These are phyloP conservation scores for Daldinia sp. DNA, from an alignment of 2,329 filamentous ascomycete species.

Conservation along the genomic window DNA sequence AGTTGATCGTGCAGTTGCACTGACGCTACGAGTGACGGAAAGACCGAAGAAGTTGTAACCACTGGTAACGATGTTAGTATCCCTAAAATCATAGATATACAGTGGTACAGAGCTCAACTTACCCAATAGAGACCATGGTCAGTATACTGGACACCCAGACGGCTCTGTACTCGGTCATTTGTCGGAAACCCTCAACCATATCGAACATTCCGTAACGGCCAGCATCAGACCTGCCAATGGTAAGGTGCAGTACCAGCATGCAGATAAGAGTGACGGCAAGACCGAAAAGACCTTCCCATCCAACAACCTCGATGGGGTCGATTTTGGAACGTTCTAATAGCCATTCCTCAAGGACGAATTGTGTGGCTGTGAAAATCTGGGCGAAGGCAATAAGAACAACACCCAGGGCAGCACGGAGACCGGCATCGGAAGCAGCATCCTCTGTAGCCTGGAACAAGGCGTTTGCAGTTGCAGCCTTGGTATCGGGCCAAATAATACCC, in stretches of 20 bases:
- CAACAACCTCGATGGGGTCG: constrained; percentile 89
- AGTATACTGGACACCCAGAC: constrained; percentile 81
- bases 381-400: constrained; percentile 91
- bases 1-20: constrained; percentile 90
- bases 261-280: constrained; percentile 79
- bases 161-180: constrained; percentile 75
- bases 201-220: constrained; percentile 90
- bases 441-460: constrained; percentile 46
- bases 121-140: constrained; percentile 99
- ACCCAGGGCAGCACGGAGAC: constrained; percentile 78
- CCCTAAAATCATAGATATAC: not conserved
- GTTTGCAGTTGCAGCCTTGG: constrained; percentile 56
- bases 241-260: constrained; percentile 82
- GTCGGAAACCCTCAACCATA: constrained; percentile 81
- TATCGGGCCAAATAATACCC: constrained; percentile 79
- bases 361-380: constrained; percentile 95
- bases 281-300: constrained; percentile 95
- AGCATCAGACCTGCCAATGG: constrained; percentile 76
- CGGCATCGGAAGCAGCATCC: constrained; percentile 53
- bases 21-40: constrained; percentile 87
- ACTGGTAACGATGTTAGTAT: constrained; percentile 53
- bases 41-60: constrained; percentile 99
- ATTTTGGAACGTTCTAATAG: constrained; percentile 73
- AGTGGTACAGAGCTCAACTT: constrained; percentile 48
- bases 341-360: constrained; percentile 96